Percentiles rank a stretch among this genome's conserved stretches.
These are phyloP conservation scores for Rhodosporidiobolus odoratus DNA, from an alignment of 768 basidiomycete species.

Conservation along the genomic window DNA sequence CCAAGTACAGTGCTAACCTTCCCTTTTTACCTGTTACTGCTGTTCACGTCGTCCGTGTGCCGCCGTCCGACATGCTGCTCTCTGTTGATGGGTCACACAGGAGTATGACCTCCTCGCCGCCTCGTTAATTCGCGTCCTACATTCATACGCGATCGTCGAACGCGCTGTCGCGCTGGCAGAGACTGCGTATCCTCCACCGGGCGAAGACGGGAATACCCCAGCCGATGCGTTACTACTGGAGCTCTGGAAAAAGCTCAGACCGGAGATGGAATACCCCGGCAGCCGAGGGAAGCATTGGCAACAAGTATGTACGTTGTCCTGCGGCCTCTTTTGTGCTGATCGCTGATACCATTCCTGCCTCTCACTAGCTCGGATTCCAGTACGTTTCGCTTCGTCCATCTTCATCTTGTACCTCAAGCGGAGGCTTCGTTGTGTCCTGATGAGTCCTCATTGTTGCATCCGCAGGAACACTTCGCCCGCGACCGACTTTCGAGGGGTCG, in stretches of 20 bases:
- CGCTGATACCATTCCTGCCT: neutral
- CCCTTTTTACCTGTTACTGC: no score
- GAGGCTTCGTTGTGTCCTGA: no score
- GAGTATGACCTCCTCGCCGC: slow-evolving; percentile 19
- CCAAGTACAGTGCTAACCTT: no score
- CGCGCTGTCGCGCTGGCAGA: neutral
- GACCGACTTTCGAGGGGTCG: slow-evolving; percentile 33
- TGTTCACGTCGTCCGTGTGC: no score
- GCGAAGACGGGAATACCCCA: neutral
- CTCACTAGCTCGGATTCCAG: slow-evolving; percentile 33
- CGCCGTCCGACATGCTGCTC: neutral
- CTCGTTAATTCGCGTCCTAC: slow-evolving; percentile 7
- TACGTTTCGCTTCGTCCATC: neutral
- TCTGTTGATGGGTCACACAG: neutral
- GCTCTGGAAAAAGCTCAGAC: slow-evolving; percentile 23
- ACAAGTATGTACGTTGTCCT: slow-evolving; percentile 3
- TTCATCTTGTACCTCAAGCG: no score
- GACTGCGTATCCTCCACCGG: neutral
- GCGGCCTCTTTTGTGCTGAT: no score
- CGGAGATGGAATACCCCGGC: neutral
- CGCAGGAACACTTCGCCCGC: slow-evolving; percentile 22
- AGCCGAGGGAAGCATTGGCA: slow-evolving; percentile 34
- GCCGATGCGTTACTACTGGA: slow-evolving; percentile 2
- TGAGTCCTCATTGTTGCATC: neutral
- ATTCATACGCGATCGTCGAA: slow-evolving; percentile 15